Base-by-base conservation (phyloP, 2,329 filamentous ascomycete species). In the Simplicillium aogashimaense region DNA sequence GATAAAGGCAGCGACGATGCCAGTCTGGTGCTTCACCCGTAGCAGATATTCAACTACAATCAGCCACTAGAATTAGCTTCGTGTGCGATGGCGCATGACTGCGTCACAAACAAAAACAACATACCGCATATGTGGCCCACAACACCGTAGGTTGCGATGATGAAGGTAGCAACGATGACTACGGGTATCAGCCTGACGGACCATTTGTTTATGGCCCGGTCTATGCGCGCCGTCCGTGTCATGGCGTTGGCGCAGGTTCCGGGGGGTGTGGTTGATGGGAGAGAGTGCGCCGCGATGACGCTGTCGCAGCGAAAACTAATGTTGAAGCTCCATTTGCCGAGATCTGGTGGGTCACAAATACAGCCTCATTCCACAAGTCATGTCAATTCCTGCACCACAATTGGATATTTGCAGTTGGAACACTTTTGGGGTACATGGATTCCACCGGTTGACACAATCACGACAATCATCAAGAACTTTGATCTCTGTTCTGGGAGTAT, bases 81-180 rank as follows among this genome's bases (percentile, higher is more conserved):
- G 15, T 41, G 45, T 35, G 40, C 40, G 16, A 25, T 12, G 14
- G 14, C 29, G 41, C 35, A 45, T 42, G 13, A 29, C 25, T 14
- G n/a, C 31, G 6, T 16, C 29, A 18, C 29, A 29, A 41, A 18
- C 38, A 34, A 28, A 37, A 5, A 15, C 10, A 36, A 41, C 33
- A 37, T 60, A 88, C 84, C 66, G 56, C 81, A 84, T 45, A 88
- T 61, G 35, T 71, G 70, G 46, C 73, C 78, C 37, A 84, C 76
- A 37, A 88, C 59, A 12, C 79, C 78, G 62, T 83, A 95, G 29
- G 78, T 83, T 15, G 76, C 76, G 59, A 86, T 87, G 30, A 70
- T 78, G 45, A 86, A 70, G 30, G 76, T 67, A 25, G 71, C 80
- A 29, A 78, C 60, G 32, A 94, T 72, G 38, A 90, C 56, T 31